Base-by-base conservation (phyloP, 2,329 filamentous ascomycete genomes). In the Colletotrichum truncatum region DNA sequence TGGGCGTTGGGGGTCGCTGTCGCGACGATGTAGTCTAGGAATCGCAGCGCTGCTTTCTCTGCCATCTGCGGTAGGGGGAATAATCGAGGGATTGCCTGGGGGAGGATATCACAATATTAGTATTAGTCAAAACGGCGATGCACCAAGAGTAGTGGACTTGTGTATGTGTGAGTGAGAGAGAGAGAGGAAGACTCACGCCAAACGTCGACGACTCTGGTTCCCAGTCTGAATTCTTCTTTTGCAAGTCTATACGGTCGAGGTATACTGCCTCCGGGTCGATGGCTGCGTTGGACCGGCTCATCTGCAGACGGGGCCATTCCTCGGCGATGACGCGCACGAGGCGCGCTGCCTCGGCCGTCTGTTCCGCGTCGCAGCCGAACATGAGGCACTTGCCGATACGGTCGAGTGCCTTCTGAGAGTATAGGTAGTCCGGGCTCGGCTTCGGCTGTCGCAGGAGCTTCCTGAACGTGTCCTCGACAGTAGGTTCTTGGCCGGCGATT, bases 311-410 rank as follows among this genome's bases (percentile, higher is more conserved):
- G 3, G 36, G 23, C 52, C 55, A 66, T 32, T 54, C 45, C 21
- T 46, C 6, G 3, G 55, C 64, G 26, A 69, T 23, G 45, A 16
- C 30, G n/a, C 46, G 41, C 7, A 67, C 43, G 28, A 70, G 55
- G 8, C 30, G 45, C 14, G 61, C 59, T 11, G 67, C 68, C 18
- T 32, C 28, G n/a, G 30, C 34, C 12, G 63, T 68, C 23, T 69
- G 66, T 16, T 21, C 23, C 3, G 54, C 39, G 26, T 45, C 30
- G 66, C 69, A 70, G 54, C 69, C 69, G 55, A 70, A 70, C 39
- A 49, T 21, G 32, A 70, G 66, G 45, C 68, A 69, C 28, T 49
- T 61, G 25, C 69, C 69, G 36, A 70, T 53, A 36, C 69, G 68
- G 4, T 11, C 4, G 26, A 66, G 26, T 2, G 30, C 30, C 14